phyloP scores from a whole-genome alignment of 2,329 filamentous ascomycete species.

The Aspergillus pseudoglaucus region DNA sequence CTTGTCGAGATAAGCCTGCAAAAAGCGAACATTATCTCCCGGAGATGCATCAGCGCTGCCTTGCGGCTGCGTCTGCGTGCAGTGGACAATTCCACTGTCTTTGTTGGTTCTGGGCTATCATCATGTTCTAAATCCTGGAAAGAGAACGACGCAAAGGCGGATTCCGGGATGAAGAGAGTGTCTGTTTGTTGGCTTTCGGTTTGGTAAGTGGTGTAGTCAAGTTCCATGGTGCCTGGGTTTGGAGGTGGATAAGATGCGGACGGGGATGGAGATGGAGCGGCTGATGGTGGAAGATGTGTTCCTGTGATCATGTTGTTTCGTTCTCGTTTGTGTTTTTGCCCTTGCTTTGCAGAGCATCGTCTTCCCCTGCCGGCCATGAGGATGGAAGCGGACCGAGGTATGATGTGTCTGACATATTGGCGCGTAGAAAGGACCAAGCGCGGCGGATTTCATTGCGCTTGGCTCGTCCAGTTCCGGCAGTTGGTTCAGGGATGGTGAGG shows the following conservation, averaged over 20 bases:
- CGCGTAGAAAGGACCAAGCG: constrained; percentile 18
- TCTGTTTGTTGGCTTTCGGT: neutral
- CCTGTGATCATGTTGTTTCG: neutral
- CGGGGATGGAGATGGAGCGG: neutral
- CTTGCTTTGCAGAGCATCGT: constrained; percentile 2
- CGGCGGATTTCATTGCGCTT: constrained; percentile 19
- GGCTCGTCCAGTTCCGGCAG: constrained; percentile 6
- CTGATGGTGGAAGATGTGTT: neutral
- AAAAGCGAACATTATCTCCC: constrained; percentile 17
- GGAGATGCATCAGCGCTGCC: constrained; percentile 20
- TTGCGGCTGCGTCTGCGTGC: constrained; percentile 9
- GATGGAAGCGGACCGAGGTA: constrained; percentile 22
- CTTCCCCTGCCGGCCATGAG: constrained; percentile 15
- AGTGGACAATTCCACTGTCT: neutral
- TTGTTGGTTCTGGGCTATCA: neutral
- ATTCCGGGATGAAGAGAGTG: constrained; percentile 12
- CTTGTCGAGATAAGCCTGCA: constrained; percentile 3
- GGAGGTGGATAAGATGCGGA: neutral
- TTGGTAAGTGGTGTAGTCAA: neutral
- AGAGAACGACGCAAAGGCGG: constrained; percentile 8
- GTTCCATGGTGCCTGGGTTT: neutral
- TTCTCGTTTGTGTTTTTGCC: neutral
- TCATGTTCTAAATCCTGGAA: neutral
- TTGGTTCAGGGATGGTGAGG: constrained; percentile 2
- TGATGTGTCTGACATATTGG: neutral